Conservation (phyloP, 805 yeast genomes). For the Scheffersomyces lignosus region DNA sequence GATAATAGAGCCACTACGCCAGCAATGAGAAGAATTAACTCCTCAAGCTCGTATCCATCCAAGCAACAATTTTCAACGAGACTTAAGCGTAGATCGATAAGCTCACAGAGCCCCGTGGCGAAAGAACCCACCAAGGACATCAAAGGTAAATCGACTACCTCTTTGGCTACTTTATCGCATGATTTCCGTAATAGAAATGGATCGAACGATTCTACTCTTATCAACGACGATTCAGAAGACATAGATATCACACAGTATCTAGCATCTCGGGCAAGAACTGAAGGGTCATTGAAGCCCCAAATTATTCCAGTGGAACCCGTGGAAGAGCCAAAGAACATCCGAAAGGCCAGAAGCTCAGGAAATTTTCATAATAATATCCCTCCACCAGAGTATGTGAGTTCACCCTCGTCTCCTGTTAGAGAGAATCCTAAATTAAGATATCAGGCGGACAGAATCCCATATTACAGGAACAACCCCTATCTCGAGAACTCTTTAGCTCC, state of each 20-base stretch:
- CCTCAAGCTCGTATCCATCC: neutral
- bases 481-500: conserved; percentile 14
- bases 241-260: neutral
- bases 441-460: conserved; percentile 23
- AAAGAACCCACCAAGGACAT: conserved; percentile 1
- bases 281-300: conserved; percentile 1
- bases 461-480: conserved; percentile 25
- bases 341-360: conserved; percentile 38
- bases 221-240: conserved; percentile 11
- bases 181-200: neutral
- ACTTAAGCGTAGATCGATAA: conserved; percentile 1
- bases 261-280: conserved; percentile 2
- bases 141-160: conserved; percentile 22
- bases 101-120: neutral
- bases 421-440: conserved; percentile 11
- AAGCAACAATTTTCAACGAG: neutral
- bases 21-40: conserved; percentile 1
- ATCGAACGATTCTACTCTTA: conserved; percentile 12
- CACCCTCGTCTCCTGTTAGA: conserved; percentile 1
- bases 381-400: neutral
- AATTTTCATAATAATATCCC: conserved; percentile 25
- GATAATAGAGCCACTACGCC: conserved; percentile 16
- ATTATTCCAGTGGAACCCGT: neutral
- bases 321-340: conserved; percentile 9
- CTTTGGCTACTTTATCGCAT: conserved; percentile 11